Base-by-base conservation (phyloP, 805 yeast species). In the Nakazawaea wickerhamii region DNA sequence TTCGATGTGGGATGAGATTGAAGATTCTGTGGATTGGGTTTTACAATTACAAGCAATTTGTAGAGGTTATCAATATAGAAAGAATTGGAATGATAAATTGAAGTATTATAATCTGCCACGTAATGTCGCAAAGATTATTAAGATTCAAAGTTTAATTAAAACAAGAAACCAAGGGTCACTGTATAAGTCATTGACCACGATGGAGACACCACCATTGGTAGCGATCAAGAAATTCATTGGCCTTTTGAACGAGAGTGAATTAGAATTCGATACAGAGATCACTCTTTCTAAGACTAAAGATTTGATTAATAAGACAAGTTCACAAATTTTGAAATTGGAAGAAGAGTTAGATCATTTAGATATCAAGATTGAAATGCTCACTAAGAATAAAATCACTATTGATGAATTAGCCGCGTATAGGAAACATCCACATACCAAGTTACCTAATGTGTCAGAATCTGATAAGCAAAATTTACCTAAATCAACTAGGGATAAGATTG, bases 161-260 rank as follows among this genome's bases (percentile, higher is more conserved):
- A 81, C 88, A 25, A 68, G 72, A 50, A 73, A 77, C 42, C 81
- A 83, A 45, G 81, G 81, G 10, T 70, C 67, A 26, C 93, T 95
- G 1, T 93, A 87, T 61, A 75, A 73, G 46, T 75, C 85, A 2
- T 65, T 93, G 44, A 75, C 86, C 38, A 72, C 75, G 8, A 79
- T 75, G 58, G 74, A 72, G 30, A 81, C 84, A 53, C 97, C 98
- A 0, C 84, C 95, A 0, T 62, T 93, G 38, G 64, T 80, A 25
- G 84, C 87, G 0, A 81, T 93, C 19, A 75, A 79, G 51, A 80
- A 78, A 44, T 93, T 89, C 61, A 84, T 90, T 3, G 76, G 78
- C 50, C 61, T 93, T 32, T 62, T 93, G 35, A 81, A 84, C 45
- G 88, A 81, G 48, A 79, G 76, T 47, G 86, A 82, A 41, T 67